A percentile compares a stretch with the other conserved stretches of the same genome.
Evolutionary conservation across 2,329 filamentous ascomycete genomes (phyloP).

Genomic region (Leptodontidium sp.): DNA sequence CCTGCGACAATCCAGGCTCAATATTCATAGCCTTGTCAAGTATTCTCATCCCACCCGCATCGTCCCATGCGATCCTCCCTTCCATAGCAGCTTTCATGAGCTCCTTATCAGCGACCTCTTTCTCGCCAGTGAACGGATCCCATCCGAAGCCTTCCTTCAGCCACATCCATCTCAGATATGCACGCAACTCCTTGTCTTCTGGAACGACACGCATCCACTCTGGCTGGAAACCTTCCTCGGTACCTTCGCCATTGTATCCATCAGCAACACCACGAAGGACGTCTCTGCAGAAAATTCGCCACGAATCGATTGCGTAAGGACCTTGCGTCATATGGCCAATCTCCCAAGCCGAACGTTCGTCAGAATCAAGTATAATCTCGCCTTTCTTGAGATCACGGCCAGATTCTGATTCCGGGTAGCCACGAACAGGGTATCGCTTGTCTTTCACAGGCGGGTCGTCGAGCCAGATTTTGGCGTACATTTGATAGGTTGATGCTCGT

Average conservation of each 20-base stretch:
- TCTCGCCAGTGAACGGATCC: constrained; percentile 76
- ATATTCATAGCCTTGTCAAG: constrained; percentile 47
- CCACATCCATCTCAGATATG: constrained; percentile 92
- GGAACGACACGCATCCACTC: constrained; percentile 92
- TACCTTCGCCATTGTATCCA: constrained; percentile 70
- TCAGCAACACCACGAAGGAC: constrained; percentile 69
- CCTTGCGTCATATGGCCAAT: constrained; percentile 86
- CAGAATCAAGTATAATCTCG: constrained; percentile 57
- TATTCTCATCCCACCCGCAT: constrained; percentile 47
- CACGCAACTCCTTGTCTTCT: constrained; percentile 86
- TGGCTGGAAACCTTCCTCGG: constrained; percentile 68
- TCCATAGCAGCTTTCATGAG: constrained; percentile 65
- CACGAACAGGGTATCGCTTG: constrained; percentile 62
- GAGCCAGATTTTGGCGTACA: constrained; percentile 75
- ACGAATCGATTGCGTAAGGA: constrained; percentile 85
- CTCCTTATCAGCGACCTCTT: constrained; percentile 59
- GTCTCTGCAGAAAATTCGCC: constrained; percentile 93
- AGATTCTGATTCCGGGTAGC: constrained; percentile 61
- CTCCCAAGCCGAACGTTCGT: constrained; percentile 67
- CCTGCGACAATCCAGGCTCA: constrained; percentile 4
- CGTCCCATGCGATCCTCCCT: constrained; percentile 57
- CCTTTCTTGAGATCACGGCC: constrained; percentile 56
- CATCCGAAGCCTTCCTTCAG: constrained; percentile 84
- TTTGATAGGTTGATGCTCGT: constrained; percentile 73
- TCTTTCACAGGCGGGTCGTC: constrained; percentile 66